Evolutionary conservation across 2,329 filamentous ascomycete genomes (phyloP), one percentile per base, ranked within the genome.

Genomic region (Didymella lethalis): DNA sequence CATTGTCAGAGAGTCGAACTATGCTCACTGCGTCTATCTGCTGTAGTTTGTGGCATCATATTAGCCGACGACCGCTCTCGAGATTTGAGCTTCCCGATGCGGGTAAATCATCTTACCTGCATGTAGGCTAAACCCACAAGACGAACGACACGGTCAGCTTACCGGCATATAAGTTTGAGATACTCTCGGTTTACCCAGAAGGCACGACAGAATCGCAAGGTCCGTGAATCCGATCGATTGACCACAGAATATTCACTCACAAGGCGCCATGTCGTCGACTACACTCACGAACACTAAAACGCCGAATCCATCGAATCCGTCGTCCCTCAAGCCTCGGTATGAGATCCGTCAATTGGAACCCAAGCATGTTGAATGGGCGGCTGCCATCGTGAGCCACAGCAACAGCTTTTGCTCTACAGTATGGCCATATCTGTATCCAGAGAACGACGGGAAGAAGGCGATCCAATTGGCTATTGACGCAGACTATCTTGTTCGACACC

Each of bases 401-500:
- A 75, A 77, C 55, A 48, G 68, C 29, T 76, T 72, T 58, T 66
- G 73, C 61, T 68, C 64, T 11, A 52, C 66, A 3, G 47, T 76
- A 43, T 77, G 68, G 68, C 57, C 68, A 0, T 28, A 59, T 20
- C 45, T 73, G 14, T 75, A 75, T 53, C 70, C 74, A 2, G 57
- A 63, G 2, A 50, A 64, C 20, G 36, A 71, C 25, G 65, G 66
- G 34, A 59, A 51, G 12, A 64, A 64, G 40, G 28, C 61, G 4
- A 60, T 67, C 29, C 40, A 48, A 1, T 29, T 63, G 1, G 55
- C 61, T 5, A 26, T 48, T 5, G 49, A 50, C 7, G 51, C 44
- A 2, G 34, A 57, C 7, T 76, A 79, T 56, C 69, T 79, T 20
- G 57, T 75, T 4, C 51, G 57, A 7, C 73, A 78, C 56, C 72